Conservation (phyloP, 371 early-diverging fungal genomes). For the Parasitella parasitica region DNA sequence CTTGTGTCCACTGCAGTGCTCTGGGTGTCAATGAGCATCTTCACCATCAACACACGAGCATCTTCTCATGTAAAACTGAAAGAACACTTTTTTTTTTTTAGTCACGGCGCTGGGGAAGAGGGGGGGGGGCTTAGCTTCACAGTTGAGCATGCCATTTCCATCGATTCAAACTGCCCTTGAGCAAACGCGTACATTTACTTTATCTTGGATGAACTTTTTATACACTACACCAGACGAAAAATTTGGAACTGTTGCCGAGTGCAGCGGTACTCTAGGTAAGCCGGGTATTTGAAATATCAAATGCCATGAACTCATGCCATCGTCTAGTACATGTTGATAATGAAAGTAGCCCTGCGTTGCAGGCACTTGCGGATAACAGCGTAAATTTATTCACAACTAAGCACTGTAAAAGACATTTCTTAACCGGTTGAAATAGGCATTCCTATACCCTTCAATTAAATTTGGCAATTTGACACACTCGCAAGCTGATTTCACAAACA, state of each 20-base stretch:
- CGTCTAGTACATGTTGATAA: slow-evolving; percentile 12
- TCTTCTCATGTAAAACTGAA: neutral
- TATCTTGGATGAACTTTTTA: neutral
- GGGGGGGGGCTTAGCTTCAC: no score
- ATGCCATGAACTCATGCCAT: neutral
- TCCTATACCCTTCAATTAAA: slow-evolving; percentile 25
- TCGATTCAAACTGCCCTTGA: neutral
- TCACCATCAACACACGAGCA: no score
- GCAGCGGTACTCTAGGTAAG: slow-evolving; percentile 14
- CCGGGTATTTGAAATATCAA: neutral
- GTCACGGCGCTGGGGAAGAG: no score
- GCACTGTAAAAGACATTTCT: neutral
- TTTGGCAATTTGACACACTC: neutral
- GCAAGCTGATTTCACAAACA: slow-evolving; percentile 2
- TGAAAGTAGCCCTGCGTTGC: neutral
- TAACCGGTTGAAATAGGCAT: neutral
- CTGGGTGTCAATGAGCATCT: no score
- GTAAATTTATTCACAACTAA: neutral
- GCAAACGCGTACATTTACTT: neutral
- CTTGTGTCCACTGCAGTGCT: no score
- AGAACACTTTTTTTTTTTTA: neutral
- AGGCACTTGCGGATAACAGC: neutral
- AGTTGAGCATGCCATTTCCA: no score
- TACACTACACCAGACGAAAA: slow-evolving; percentile 9
- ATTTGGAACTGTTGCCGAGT: slow-evolving; percentile 19